phyloP scores from a whole-genome alignment of 805 yeast genomes.

The Danielia oregonensis region DNA sequence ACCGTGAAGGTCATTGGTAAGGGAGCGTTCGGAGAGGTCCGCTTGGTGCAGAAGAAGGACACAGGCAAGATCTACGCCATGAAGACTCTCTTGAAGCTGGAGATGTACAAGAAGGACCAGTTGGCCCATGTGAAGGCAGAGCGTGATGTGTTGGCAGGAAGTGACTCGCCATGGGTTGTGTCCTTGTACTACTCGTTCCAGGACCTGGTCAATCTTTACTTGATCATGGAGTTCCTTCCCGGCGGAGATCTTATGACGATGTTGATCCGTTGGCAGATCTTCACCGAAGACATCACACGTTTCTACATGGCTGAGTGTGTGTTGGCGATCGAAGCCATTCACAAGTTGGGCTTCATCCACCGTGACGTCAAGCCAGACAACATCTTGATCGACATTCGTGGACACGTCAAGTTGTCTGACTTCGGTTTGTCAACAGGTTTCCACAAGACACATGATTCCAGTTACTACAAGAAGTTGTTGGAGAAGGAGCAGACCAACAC shows the following conservation, averaged over 20 bases:
- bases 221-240: constrained; percentile 74
- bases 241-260: constrained; percentile 92
- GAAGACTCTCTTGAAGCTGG: constrained; percentile 87
- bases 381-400: constrained; percentile 76
- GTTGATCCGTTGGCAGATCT: constrained; percentile 91
- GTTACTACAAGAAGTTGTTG: constrained; percentile 75
- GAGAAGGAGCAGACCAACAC: constrained; percentile 52
- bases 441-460: constrained; percentile 88
- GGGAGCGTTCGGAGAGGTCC: constrained; percentile 97
- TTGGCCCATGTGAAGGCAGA: constrained; percentile 94
- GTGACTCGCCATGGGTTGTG: constrained; percentile 87
- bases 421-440: constrained; percentile 87
- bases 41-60: constrained; percentile 89
- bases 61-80: constrained; percentile 90
- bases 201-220: constrained; percentile 67
- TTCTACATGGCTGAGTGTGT: constrained; percentile 97
- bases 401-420: constrained; percentile 67
- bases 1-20: constrained; percentile 91
- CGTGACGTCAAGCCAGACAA: constrained; percentile 98
- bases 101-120: constrained; percentile 93
- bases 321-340: constrained; percentile 90
- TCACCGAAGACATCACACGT: constrained; percentile 88
- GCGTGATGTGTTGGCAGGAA: constrained; percentile 89
- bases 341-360: constrained; percentile 89
- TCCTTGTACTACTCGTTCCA: constrained; percentile 79